Base-by-base conservation (phyloP, 2,329 filamentous ascomycete species). In the Stachybotrys elegans region DNA sequence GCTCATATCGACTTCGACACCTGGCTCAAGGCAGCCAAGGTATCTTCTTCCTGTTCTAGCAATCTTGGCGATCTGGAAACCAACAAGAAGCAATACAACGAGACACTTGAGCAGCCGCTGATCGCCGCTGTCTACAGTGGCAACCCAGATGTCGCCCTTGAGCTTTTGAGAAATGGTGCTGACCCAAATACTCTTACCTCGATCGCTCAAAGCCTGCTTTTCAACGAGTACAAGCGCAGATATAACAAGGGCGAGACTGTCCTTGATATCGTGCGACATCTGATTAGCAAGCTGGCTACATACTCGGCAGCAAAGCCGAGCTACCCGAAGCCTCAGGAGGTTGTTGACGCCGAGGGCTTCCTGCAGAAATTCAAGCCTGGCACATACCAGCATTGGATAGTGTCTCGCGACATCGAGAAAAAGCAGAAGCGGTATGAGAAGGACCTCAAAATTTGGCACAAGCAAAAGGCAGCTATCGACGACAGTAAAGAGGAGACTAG, bases 161-260 rank as follows among this genome's bases (percentile, higher is more conserved):
- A 75, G 32, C 71, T 94, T 3, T 58, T 94, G 2, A 66, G 77
- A 14, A 68, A 68, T 14, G 86, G 86, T 2, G 84, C 76, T 4
- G 76, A 91, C 60, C 73, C 81, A 0, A 87, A 86, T 49, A 71
- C 73, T 0, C 53, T 88, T 31, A 76, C 76, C 0, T 58, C 56
- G 2, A 44, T 49, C 1, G 66, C 69, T 3, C 55, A 69, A 31
- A 44, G 58, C 2, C 46, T 72, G 1, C 54, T 75, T 22, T 42
- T 55, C 3, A 52, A 65, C 11, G 48, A 59, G 11, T 66, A 57
- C 46, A 42, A 48, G 23, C 57, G 63, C n/a, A 45, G 50, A 2
- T 65, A 69, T 43, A 54, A 58, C 5, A 59, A 57, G 19, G 75
- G 70, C 6, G 49, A 70, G 36, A 73, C 76, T 1, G 61, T 84